These are phyloP conservation scores for Aureobasidium lini DNA, from an alignment of 2,329 filamentous ascomycete genomes.

Conservation along the genomic window DNA sequence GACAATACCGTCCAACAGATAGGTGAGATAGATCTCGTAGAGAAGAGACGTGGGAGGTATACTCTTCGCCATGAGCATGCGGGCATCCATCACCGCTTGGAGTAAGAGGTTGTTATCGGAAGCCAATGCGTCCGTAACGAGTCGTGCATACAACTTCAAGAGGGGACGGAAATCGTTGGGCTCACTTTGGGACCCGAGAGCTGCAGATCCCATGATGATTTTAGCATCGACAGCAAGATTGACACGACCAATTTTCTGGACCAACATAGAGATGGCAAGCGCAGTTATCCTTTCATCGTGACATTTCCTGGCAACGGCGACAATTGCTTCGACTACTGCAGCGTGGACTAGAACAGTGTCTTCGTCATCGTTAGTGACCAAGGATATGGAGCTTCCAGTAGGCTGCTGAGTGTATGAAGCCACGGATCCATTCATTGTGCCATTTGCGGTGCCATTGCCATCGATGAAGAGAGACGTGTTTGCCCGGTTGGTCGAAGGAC, in stretches of 20 bases:
- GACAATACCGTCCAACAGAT: slow-evolving; percentile 79
- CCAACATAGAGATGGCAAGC: slow-evolving; percentile 84
- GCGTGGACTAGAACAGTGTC: slow-evolving; percentile 70
- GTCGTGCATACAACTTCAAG: slow-evolving; percentile 71
- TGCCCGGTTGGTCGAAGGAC: slow-evolving; percentile 46
- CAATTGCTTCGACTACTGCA: slow-evolving; percentile 92
- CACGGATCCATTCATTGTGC: slow-evolving; percentile 16
- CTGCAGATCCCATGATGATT: slow-evolving; percentile 75
- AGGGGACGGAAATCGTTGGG: slow-evolving; percentile 77
- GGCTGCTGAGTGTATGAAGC: slow-evolving; percentile 25
- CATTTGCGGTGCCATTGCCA: slow-evolving; percentile 28
- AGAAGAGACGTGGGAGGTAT: slow-evolving; percentile 62
- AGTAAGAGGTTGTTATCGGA: slow-evolving; percentile 61
- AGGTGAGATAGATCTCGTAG: slow-evolving; percentile 74
- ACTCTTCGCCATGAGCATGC: slow-evolving; percentile 67
- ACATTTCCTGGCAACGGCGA: slow-evolving; percentile 74
- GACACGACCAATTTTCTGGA: slow-evolving; percentile 91
- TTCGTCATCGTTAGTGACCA: slow-evolving; percentile 67
- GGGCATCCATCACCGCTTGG: slow-evolving; percentile 71
- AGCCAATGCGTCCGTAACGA: slow-evolving; percentile 65
- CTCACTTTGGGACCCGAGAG: slow-evolving; percentile 68
- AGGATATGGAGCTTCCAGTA: slow-evolving; percentile 66
- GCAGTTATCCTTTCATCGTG: slow-evolving; percentile 89
- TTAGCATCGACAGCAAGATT: slow-evolving; percentile 71
- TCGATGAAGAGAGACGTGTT: slow-evolving; percentile 42